Evolutionary conservation across 768 basidiomycete genomes (phyloP).

Genomic region (Jaapia argillacea): DNA sequence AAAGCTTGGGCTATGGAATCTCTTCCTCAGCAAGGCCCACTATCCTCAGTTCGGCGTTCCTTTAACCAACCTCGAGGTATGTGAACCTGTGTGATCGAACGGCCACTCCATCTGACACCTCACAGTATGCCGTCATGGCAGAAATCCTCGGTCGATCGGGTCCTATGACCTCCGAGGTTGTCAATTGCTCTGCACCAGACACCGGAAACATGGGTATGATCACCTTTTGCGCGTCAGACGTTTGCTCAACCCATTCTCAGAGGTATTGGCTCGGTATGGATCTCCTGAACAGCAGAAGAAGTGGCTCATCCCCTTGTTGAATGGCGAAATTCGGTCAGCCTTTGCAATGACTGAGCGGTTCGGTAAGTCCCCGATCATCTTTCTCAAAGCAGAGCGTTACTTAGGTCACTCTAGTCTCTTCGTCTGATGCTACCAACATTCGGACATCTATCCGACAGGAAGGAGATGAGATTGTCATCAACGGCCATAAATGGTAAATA

Average conservation of each 20-base stretch:
- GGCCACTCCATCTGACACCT: not conserved
- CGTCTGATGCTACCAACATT: constrained; percentile 94
- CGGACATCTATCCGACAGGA: constrained; percentile 77
- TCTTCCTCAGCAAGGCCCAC: constrained; percentile 91
- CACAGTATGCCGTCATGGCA: constrained; percentile 94
- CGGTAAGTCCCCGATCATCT: constrained; percentile 33
- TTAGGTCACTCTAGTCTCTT: constrained; percentile 58
- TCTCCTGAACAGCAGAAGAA: constrained; percentile 81
- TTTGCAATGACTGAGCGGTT: constrained; percentile 97
- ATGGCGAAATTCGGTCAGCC: constrained; percentile 88
- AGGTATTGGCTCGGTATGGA: constrained; percentile 96
- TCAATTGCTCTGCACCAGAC: constrained; percentile 95
- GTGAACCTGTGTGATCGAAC: constrained; percentile 6
- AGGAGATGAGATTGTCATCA: constrained; percentile 84
- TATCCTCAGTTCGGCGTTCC: constrained; percentile 85
- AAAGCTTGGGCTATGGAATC: constrained; percentile 89
- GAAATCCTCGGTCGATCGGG: constrained; percentile 83
- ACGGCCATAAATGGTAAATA: constrained; percentile 88
- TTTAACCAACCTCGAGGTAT: constrained; percentile 88
- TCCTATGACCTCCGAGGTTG: constrained; percentile 73
- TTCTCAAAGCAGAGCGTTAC: not conserved
- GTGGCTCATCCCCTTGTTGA: constrained; percentile 81
- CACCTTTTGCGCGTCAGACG: not conserved
- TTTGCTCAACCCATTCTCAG: constrained; percentile 27
- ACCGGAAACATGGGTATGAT: constrained; percentile 93